A percentile compares a stretch with the other conserved stretches of the same genome.
Conservation (phyloP, 1,139 yeast genomes). For the Pichia sp. region DNA sequence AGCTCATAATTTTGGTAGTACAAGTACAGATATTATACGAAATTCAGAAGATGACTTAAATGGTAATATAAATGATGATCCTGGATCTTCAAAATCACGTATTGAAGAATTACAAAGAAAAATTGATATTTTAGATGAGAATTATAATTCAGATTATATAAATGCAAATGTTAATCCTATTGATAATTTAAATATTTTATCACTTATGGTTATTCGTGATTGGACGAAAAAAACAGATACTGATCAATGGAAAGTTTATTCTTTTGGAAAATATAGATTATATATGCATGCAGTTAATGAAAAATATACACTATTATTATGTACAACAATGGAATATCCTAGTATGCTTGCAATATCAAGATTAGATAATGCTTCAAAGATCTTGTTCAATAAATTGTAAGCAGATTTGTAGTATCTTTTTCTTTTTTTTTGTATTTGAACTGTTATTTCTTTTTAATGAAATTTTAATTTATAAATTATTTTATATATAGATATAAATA, state of each 20-base stretch:
- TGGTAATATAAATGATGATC: not conserved
- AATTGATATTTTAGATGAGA: constrained; percentile 16
- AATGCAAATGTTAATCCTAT: constrained; percentile 27
- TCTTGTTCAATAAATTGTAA: constrained; percentile 9
- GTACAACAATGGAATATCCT: constrained; percentile 34
- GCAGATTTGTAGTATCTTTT: no score
- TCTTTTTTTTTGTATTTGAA: no score
- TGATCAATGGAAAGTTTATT: constrained; percentile 21
- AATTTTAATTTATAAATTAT: constrained; percentile 1
- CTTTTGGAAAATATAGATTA: constrained; percentile 21
- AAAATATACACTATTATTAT: constrained; percentile 23
- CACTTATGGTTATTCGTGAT: constrained; percentile 39
- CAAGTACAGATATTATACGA: no score
- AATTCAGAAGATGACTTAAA: no score
- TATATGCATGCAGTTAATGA: constrained; percentile 21
- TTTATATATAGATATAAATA: not conserved
- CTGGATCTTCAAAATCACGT: not conserved
- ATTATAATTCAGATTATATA: constrained; percentile 23
- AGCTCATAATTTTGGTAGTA: not conserved
- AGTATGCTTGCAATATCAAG: constrained; percentile 41
- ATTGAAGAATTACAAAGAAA: constrained; percentile 12
- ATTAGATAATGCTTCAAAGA: constrained; percentile 33
- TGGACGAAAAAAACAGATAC: constrained; percentile 24
- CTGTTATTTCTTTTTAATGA: constrained; percentile 3
- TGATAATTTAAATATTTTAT: constrained; percentile 41